Evolutionary conservation across 345 rosid genomes (phyloP), one percentile per base, ranked within the genome.

Genomic region (Leavenworthia alabamica): DNA sequence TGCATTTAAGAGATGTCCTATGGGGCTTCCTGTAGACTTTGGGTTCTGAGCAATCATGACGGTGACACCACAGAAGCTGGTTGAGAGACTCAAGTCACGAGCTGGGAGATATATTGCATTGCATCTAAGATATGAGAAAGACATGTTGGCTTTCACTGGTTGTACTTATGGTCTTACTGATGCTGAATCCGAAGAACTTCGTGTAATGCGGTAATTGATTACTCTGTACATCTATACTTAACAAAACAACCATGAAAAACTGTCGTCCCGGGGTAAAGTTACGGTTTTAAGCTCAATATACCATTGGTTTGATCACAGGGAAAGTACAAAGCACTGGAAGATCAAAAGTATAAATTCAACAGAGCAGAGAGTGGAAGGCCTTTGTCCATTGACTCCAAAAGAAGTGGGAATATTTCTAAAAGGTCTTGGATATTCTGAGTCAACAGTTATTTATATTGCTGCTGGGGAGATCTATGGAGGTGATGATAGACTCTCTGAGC

Each of bases 401-500:
- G 99, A 93, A 75, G 91, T 85, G 54, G 97, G 94, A 46, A 77
- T 83, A 42, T 87, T 93, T 70, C 88, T 93, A 47, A 81, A 55
- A 68, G 89, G 91, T 73, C 89, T 89, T 22, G 97, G 97, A 54
- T 93, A 86, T 78, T 74, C 91, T 68, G 60, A 85, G 26, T 76
- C 86, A 23, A 85, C 94, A 17, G 49, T 76, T 31, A 83, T 89
- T 35, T 93, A 89, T 71, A 77, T 92, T 46, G 98, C 98, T 15
- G 88, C 97, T 7, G 98, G 97, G 20, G 89, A 82, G 68, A 86
- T 86, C 53, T 92, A 83, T 75, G 96, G 99, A n/a, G 94, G 96
- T 12, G 73, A 75, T 67, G 67, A 79, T 74, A 88, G 69, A 59
- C 80, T 92, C 60, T 77, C 55, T 49, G 96, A 81, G 55, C 91